A percentile compares a stretch with the other conserved stretches of the same genome.
phyloP scores from a whole-genome alignment of 2,329 filamentous ascomycete species.

The Coniochaeta hoffmannii region DNA sequence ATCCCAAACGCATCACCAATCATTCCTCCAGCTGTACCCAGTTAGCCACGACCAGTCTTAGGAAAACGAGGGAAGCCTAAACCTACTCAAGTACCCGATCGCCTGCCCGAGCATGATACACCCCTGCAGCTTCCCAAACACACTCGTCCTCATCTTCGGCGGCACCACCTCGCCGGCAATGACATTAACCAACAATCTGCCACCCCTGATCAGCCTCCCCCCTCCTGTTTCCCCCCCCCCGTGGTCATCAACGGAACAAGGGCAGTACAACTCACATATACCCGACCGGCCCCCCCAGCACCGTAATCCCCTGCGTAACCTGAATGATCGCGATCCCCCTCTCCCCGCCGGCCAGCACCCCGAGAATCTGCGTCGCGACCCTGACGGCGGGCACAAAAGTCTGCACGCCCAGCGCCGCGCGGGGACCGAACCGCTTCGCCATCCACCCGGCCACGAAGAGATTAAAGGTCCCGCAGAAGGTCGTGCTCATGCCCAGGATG shows the following conservation, averaged over 20 bases:
- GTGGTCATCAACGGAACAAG: neutral
- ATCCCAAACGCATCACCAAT: constrained; percentile 58
- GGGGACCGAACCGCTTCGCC: constrained; percentile 59
- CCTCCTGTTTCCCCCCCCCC: neutral
- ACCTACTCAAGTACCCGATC: constrained; percentile 50
- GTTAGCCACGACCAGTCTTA: neutral
- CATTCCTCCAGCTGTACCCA: constrained; percentile 46
- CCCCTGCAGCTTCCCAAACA: constrained; percentile 60
- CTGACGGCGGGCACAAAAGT: constrained; percentile 58
- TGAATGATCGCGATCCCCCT: constrained; percentile 63
- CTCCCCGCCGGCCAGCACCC: constrained; percentile 53
- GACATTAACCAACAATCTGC: constrained; percentile 57
- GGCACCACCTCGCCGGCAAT: constrained; percentile 59
- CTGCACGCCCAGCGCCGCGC: constrained; percentile 53
- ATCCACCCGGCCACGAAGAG: constrained; percentile 60
- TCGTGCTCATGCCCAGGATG: constrained; percentile 61
- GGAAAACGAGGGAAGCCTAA: neutral
- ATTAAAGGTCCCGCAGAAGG: constrained; percentile 61
- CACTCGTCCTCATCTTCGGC: constrained; percentile 51
- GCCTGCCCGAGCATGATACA: constrained; percentile 60
- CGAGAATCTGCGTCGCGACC: constrained; percentile 56
- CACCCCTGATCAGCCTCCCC: neutral
- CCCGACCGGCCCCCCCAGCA: constrained; percentile 61
- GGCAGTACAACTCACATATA: constrained; percentile 45
- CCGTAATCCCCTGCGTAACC: constrained; percentile 57